Conservation (phyloP, 768 basidiomycete genomes). For the Lactarius quietus region DNA sequence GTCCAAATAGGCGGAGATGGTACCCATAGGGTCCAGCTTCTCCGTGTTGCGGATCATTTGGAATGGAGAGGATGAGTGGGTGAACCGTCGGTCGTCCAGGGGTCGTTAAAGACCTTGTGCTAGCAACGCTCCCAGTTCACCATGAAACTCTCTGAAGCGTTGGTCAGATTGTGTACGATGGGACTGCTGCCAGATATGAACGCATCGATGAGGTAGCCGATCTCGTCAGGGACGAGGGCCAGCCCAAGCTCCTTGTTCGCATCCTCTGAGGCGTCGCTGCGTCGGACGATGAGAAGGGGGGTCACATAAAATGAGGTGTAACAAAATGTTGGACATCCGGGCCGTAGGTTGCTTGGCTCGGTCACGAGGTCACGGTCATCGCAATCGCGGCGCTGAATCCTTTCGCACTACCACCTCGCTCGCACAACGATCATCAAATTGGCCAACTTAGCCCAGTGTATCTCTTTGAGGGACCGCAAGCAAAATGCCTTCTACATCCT, state of each 20-base stretch:
- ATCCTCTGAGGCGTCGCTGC: slow-evolving; percentile 42
- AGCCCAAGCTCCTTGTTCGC: slow-evolving; percentile 88
- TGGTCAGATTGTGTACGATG: slow-evolving; percentile 83
- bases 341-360: too few relatives aligned
- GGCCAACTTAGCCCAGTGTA: too few relatives aligned
- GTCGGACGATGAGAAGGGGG: too few relatives aligned
- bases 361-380: too few relatives aligned
- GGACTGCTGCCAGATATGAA: slow-evolving; percentile 67
- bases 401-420: too few relatives aligned
- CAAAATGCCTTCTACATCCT: too few relatives aligned
- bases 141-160: slow-evolving; percentile 99
- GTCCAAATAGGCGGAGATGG: slow-evolving; percentile 96
- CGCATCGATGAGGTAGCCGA: slow-evolving; percentile 83
- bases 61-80: slow-evolving; percentile 74
- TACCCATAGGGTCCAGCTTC: slow-evolving; percentile 64
- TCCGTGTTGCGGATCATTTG: slow-evolving; percentile 98
- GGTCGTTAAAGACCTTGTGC: slow-evolving; percentile 99
- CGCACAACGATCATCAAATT: too few relatives aligned
- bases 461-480: too few relatives aligned
- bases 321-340: too few relatives aligned
- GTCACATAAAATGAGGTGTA: too few relatives aligned
- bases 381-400: too few relatives aligned
- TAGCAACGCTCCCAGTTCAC: slow-evolving; percentile 99
- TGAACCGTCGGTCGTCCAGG: slow-evolving; percentile 84
- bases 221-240: slow-evolving; percentile 85